These are phyloP conservation scores for Pugionium dolabratum DNA, from an alignment of 345 rosid species.

Conservation along the genomic window DNA sequence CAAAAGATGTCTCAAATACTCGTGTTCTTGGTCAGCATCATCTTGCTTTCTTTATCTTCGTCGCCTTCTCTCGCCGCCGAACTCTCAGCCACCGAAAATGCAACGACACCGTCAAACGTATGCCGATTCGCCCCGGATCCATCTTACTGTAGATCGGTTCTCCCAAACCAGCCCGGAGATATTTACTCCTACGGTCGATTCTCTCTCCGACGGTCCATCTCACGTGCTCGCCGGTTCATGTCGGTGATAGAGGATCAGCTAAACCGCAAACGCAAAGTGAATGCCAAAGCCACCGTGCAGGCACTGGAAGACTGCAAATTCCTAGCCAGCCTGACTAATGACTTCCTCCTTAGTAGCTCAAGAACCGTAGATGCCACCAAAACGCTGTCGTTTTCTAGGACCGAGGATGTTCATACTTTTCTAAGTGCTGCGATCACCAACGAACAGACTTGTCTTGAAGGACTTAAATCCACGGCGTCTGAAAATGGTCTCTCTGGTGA, in stretches of 20 bases:
- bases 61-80: slow-evolving; percentile 30
- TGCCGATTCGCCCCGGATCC: slow-evolving; percentile 72
- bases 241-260: slow-evolving; percentile 52
- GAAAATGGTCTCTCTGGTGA: slow-evolving; percentile 55
- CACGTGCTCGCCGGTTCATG: slow-evolving; percentile 58
- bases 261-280: slow-evolving; percentile 40
- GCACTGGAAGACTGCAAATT: slow-evolving; percentile 79
- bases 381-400: slow-evolving; percentile 46
- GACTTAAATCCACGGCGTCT: slow-evolving; percentile 52
- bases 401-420: slow-evolving; percentile 68
- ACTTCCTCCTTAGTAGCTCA: slow-evolving; percentile 53
- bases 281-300: slow-evolving; percentile 46
- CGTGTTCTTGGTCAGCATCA: slow-evolving; percentile 30
- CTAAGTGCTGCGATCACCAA: slow-evolving; percentile 82
- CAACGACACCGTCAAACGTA: slow-evolving; percentile 40
- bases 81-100: not conserved
- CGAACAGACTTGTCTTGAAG: slow-evolving; percentile 73
- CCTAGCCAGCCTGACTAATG: slow-evolving; percentile 57
- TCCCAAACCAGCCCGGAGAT: slow-evolving; percentile 51
- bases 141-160: slow-evolving; percentile 58
- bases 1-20: slow-evolving; percentile 36
- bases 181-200: slow-evolving; percentile 60
- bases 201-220: slow-evolving; percentile 58
- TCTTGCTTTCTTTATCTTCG: slow-evolving; percentile 21
- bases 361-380: slow-evolving; percentile 49